Evolutionary conservation across 2,329 filamentous ascomycete genomes (phyloP), one percentile per base, ranked within the genome.

Genomic region (Beauveria asiatica): DNA sequence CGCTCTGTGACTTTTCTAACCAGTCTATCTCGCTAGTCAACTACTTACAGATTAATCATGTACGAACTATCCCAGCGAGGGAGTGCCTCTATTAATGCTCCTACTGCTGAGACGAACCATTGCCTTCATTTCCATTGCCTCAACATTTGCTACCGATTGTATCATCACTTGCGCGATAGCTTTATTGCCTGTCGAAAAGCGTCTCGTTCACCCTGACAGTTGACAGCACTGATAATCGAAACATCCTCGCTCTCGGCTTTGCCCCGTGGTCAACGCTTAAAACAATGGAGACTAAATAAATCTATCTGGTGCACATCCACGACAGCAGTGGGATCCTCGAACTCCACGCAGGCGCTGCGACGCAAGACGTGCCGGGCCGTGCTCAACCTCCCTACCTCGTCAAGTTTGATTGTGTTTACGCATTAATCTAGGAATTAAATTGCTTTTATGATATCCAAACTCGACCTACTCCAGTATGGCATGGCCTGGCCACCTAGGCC

Each of bases 11-110:
- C 48, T 45, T 17, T 45, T 23, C 25, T 23, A 23, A 17, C 37
- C 30, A 52, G 33, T 45, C 56, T 48, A 52, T 41, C 56, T 59
- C n/a, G 37, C 46, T 44, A 33, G 11, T 37, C 42, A 42, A 57
- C 33, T 37, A 37, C 11, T 37, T 37, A n/a, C n/a, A n/a, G n/a
- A n/a, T n/a, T n/a, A 39, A 39, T 52, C 33, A 59, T 53, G 49
- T 27, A 60, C 57, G 57, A 60, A 49, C 50, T 50, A 44, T 54
- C 51, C 57, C 42, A 30, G n/a, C 45, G 33, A 57, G 33, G 55
- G 55, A 57, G 55, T 57, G 45, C 3, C 45, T 52, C 55, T 52
- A 37, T 52, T 52, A 25, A 37, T 16, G 10, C 37, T 6, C 17
- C 37, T 16, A 23, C 30, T 51, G 23, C 48, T 45, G 9, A 27